A percentile compares a stretch with the other conserved stretches of the same genome.
phyloP scores from a whole-genome alignment of 208 protist genomes.

The Acanthamoeba castellanii region DNA sequence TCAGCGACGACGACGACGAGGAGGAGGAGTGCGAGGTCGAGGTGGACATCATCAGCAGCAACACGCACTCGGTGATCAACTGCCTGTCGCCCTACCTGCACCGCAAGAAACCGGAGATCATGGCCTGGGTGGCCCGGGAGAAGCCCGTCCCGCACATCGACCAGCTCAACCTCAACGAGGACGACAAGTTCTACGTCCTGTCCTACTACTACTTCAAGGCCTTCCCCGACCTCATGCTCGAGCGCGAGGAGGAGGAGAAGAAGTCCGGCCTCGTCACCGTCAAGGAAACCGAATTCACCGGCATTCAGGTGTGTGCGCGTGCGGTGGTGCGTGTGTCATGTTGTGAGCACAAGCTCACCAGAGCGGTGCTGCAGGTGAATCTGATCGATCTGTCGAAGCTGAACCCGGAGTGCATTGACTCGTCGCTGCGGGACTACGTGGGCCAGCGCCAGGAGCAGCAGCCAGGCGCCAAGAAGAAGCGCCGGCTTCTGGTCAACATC shows the following conservation, averaged over 20 bases:
- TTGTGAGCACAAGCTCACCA: too few species aligned
- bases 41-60: slow-evolving; percentile 93
- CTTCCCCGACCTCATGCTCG: neutral
- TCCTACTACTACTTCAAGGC: slow-evolving; percentile 53
- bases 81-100: slow-evolving; percentile 84
- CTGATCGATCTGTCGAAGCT: slow-evolving; percentile 18
- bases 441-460: neutral
- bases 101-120: slow-evolving; percentile 2
- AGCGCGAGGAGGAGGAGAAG: neutral
- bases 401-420: slow-evolving; percentile 39
- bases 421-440: neutral
- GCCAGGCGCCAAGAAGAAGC: slow-evolving; percentile 1
- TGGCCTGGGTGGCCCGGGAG: slow-evolving; percentile 62
- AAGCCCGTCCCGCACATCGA: neutral
- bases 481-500: slow-evolving; percentile 94
- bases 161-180: slow-evolving; percentile 60
- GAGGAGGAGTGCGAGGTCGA: slow-evolving; percentile 83
- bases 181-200: slow-evolving; percentile 61
- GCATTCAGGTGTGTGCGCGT: neutral
- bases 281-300: slow-evolving; percentile 58
- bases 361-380: neutral
- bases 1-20: neutral
- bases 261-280: neutral
- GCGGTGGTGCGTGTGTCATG: too few species aligned
- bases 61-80: slow-evolving; percentile 95